These are phyloP conservation scores for Pythium chondricola DNA, from an alignment of 352 stramenopile species.

Conservation along the genomic window DNA sequence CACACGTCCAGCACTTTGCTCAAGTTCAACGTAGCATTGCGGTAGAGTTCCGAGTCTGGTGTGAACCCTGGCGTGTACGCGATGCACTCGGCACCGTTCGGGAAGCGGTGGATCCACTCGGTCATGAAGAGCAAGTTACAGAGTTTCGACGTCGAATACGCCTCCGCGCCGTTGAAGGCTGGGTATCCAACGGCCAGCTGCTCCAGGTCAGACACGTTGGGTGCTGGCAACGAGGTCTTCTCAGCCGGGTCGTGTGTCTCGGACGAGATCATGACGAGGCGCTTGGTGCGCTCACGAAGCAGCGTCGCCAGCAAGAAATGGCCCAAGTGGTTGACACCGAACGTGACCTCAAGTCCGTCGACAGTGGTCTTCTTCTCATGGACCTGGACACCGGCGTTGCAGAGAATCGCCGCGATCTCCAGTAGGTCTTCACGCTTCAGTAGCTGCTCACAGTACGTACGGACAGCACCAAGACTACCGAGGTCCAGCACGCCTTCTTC, in stretches of 20 bases:
- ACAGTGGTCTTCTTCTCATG: conserved; percentile 13
- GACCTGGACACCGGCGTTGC: conserved; percentile 31
- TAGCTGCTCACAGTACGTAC: conserved; percentile 19
- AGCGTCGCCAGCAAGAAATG: conserved; percentile 35
- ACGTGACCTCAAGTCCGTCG: conserved; percentile 34
- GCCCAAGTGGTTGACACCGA: conserved; percentile 37
- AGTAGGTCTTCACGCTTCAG: conserved; percentile 17
- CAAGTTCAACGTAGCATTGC: conserved; percentile 5
- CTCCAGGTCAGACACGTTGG: conserved; percentile 20
- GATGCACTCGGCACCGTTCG: conserved; percentile 4
- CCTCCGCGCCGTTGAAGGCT: conserved; percentile 17
- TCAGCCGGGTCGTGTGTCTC: conserved; percentile 26
- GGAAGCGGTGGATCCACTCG: conserved; percentile 22
- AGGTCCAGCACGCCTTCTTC: conserved; percentile 29
- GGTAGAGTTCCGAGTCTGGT: conserved; percentile 14
- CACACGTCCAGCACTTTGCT: background rate
- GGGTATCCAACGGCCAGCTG: conserved; percentile 23
- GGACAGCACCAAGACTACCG: conserved; percentile 21
- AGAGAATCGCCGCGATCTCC: conserved; percentile 24
- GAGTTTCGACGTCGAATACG: conserved; percentile 28
- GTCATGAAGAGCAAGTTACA: conserved; percentile 22
- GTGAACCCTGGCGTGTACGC: conserved; percentile 18
- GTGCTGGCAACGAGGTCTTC: conserved; percentile 9
- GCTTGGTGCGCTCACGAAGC: conserved; percentile 19
- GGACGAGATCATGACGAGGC: conserved; percentile 18